These are phyloP conservation scores for Pseudopithomyces maydicus DNA, from an alignment of 2,329 filamentous ascomycete species.

Conservation along the genomic window DNA sequence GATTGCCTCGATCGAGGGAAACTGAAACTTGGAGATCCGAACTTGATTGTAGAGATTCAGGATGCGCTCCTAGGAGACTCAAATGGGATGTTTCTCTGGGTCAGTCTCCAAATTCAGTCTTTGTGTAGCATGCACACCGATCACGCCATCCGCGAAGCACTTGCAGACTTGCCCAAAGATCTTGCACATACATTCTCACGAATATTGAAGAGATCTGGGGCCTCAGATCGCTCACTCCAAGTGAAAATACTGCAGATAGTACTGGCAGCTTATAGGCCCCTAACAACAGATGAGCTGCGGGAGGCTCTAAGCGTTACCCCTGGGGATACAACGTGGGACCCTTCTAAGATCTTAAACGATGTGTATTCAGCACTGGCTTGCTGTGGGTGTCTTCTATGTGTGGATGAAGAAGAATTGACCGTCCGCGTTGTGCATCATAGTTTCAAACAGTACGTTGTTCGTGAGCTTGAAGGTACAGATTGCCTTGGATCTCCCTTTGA, in stretches of 20 bases:
- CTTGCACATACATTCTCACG: constrained; percentile 20
- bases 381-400: constrained; percentile 26
- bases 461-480: background rate
- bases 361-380: constrained; percentile 20
- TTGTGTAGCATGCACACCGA: constrained; percentile 45
- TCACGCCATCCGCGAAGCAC: constrained; percentile 35
- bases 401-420: constrained; percentile 29
- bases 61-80: constrained; percentile 24
- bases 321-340: constrained; percentile 28
- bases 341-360: constrained; percentile 20
- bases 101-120: constrained; percentile 24
- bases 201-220: constrained; percentile 25
- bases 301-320: constrained; percentile 47
- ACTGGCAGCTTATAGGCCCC: constrained; percentile 28
- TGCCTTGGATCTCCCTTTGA: background rate
- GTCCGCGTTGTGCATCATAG: constrained; percentile 26
- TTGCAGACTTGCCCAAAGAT: constrained; percentile 20
- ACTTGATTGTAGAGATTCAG: constrained; percentile 29
- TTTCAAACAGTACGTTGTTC: constrained; percentile 22
- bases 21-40: constrained; percentile 28
- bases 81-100: constrained; percentile 34
- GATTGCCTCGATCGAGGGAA: constrained; percentile 17
- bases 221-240: constrained; percentile 25
- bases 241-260: constrained; percentile 39
- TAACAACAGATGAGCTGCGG: constrained; percentile 43